These are phyloP conservation scores for Rhodotorula glutinis DNA, from an alignment of 1,284 basidiomycete species.

Conservation along the genomic window DNA sequence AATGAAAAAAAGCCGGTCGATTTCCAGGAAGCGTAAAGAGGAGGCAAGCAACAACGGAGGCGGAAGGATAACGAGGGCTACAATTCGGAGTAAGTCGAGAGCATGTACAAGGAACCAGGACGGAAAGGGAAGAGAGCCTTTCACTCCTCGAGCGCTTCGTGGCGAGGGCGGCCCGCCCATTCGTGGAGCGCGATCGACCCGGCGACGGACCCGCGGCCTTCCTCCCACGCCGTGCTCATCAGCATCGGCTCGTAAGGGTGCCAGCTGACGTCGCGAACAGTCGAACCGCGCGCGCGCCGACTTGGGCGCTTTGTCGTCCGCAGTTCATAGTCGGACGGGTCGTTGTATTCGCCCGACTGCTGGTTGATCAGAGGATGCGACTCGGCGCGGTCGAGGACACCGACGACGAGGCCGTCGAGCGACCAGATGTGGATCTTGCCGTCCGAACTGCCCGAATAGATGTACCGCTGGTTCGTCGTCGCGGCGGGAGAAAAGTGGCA, in stretches of 20 bases:
- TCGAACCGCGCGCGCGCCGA: slow-evolving; percentile 32
- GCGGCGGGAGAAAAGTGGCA: slow-evolving; percentile 91
- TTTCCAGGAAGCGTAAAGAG: too few species aligned
- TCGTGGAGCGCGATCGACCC: slow-evolving; percentile 84
- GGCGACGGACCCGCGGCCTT: slow-evolving; percentile 53
- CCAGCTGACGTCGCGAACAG: slow-evolving; percentile 89
- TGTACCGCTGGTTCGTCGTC: slow-evolving; percentile 87
- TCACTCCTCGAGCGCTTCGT: too few species aligned
- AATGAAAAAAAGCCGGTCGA: too few species aligned
- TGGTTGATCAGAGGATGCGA: slow-evolving; percentile 64
- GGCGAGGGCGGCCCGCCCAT: slow-evolving; percentile 78
- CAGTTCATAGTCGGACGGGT: slow-evolving; percentile 46
- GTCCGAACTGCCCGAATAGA: slow-evolving; percentile 87
- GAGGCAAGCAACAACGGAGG: too few species aligned
- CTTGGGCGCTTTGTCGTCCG: neutral
- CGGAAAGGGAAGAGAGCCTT: too few species aligned
- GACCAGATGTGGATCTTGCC: slow-evolving; percentile 89
- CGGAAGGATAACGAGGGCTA: too few species aligned
- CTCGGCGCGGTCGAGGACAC: slow-evolving; percentile 76
- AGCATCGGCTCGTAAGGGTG: slow-evolving; percentile 81
- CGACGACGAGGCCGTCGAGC: slow-evolving; percentile 77
- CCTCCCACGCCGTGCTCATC: slow-evolving; percentile 65
- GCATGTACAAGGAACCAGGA: too few species aligned
- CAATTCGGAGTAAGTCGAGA: too few species aligned
- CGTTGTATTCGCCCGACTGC: slow-evolving; percentile 39